A percentile compares a stretch with the other conserved stretches of the same genome.
phyloP scores from a whole-genome alignment of 768 basidiomycete genomes.

The Exsudoporus frostii region DNA sequence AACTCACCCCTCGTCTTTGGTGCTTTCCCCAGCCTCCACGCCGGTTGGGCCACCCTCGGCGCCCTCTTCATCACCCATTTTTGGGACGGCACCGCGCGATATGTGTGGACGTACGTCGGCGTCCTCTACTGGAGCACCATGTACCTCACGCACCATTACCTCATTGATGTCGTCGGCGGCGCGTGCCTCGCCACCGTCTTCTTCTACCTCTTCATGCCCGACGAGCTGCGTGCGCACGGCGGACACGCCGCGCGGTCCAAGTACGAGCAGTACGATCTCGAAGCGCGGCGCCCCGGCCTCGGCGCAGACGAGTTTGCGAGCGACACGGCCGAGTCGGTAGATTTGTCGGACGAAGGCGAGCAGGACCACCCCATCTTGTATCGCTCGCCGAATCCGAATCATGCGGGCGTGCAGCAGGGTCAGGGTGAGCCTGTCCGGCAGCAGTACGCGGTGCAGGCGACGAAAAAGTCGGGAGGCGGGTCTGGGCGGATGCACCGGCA shows the following conservation, averaged over 20 bases:
- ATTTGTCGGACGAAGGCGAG: constrained; percentile 62
- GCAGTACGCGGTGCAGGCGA: constrained; percentile 1
- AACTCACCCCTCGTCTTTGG: constrained; percentile 94
- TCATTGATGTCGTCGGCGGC: constrained; percentile 95
- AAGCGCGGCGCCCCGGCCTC: constrained; percentile 38
- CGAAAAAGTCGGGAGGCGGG: constrained; percentile 13
- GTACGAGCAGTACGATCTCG: constrained; percentile 77
- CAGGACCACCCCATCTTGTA: constrained; percentile 63
- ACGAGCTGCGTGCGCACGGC: constrained; percentile 60
- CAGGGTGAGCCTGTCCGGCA: background rate
- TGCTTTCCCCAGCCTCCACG: constrained; percentile 93
- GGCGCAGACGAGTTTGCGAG: constrained; percentile 33
- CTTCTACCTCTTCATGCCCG: constrained; percentile 88
- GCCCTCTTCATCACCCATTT: constrained; percentile 94
- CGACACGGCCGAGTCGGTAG: constrained; percentile 43
- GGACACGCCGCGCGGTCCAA: constrained; percentile 47
- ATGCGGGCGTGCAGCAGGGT: background rate
- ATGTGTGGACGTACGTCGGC: constrained; percentile 79
- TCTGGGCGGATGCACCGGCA: constrained; percentile 59
- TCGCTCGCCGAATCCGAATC: constrained; percentile 53
- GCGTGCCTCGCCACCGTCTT: constrained; percentile 83
- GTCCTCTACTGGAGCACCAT: constrained; percentile 97
- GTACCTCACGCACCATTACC: constrained; percentile 98
- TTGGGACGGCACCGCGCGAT: constrained; percentile 70
- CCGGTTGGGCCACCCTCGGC: constrained; percentile 86